Evolutionary conservation across 306 rosid species (phyloP).

Genomic region (Trifolium pratense): DNA sequence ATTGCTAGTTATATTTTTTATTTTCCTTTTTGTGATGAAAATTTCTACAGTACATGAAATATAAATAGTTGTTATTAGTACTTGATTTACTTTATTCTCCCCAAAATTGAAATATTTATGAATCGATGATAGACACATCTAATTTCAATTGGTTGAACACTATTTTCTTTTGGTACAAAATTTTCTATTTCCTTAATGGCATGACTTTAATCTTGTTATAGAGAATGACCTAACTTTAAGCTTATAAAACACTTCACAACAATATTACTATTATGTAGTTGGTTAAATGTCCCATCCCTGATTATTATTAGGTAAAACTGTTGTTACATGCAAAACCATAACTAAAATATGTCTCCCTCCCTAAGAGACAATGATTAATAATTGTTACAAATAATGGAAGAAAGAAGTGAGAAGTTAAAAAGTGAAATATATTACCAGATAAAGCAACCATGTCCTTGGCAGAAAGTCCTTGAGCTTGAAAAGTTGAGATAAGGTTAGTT

Average conservation of each 20-base stretch:
- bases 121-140: not conserved
- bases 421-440: conserved; percentile 58
- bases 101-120: not conserved
- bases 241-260: no score
- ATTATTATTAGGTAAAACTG: not conserved
- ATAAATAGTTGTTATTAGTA: not conserved
- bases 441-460: conserved; percentile 75
- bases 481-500: conserved; percentile 49
- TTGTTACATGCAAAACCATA: not conserved
- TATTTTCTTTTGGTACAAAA: not conserved
- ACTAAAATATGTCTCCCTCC: conserved; percentile 11
- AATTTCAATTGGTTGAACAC: conserved; percentile 14
- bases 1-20: no score
- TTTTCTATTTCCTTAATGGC: not conserved
- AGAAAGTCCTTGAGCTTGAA: conserved; percentile 63
- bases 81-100: not conserved
- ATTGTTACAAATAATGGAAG: conserved; percentile 6
- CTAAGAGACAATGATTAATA: conserved; percentile 8
- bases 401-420: not conserved
- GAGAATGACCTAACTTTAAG: conserved; percentile 3
- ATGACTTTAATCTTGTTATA: not conserved
- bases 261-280: not conserved
- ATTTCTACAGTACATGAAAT: not conserved
- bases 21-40: not conserved
- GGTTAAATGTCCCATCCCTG: conserved; percentile 36